Conservation (phyloP, 495 filamentous ascomycete genomes). For the Daldinia vernicosa region DNA sequence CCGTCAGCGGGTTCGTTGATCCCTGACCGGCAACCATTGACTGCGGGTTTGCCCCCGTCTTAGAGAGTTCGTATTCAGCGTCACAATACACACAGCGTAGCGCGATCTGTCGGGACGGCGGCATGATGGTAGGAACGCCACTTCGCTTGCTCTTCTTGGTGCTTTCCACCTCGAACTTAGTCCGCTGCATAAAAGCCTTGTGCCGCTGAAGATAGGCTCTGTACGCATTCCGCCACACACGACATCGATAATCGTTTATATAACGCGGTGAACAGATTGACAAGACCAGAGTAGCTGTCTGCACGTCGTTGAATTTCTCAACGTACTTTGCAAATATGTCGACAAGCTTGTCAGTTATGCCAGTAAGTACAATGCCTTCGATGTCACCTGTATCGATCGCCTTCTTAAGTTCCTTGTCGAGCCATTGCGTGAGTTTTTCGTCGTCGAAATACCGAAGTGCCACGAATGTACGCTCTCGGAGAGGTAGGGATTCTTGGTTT, state of each 20-base stretch:
- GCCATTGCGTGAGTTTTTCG: slow-evolving; percentile 75
- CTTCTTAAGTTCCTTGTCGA: slow-evolving; percentile 67
- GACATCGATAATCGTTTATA: slow-evolving; percentile 78
- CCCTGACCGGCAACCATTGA: slow-evolving; percentile 7
- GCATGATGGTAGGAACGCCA: slow-evolving; percentile 69
- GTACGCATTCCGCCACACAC: slow-evolving; percentile 84
- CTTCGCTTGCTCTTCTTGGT: slow-evolving; percentile 67
- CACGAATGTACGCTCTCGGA: slow-evolving; percentile 85
- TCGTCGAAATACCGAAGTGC: slow-evolving; percentile 87
- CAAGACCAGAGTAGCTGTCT: slow-evolving; percentile 87
- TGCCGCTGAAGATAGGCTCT: slow-evolving; percentile 78
- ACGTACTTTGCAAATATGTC: slow-evolving; percentile 90
- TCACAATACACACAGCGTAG: slow-evolving; percentile 88
- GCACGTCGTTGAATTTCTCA: slow-evolving; percentile 83
- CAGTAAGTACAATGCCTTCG: slow-evolving; percentile 88
- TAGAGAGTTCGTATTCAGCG: slow-evolving; percentile 55
- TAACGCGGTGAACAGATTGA: slow-evolving; percentile 83
- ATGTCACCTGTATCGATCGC: slow-evolving; percentile 81
- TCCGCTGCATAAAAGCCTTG: slow-evolving; percentile 60
- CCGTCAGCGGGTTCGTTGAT: slow-evolving; percentile 53
- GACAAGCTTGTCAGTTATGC: slow-evolving; percentile 78
- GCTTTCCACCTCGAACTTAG: slow-evolving; percentile 70
- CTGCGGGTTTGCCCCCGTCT: slow-evolving; percentile 36
- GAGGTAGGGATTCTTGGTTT: slow-evolving; percentile 80
- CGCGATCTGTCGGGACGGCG: slow-evolving; percentile 77